Base-by-base conservation (phyloP, 2,329 filamentous ascomycete genomes). In the Aspergillus unguis region DNA sequence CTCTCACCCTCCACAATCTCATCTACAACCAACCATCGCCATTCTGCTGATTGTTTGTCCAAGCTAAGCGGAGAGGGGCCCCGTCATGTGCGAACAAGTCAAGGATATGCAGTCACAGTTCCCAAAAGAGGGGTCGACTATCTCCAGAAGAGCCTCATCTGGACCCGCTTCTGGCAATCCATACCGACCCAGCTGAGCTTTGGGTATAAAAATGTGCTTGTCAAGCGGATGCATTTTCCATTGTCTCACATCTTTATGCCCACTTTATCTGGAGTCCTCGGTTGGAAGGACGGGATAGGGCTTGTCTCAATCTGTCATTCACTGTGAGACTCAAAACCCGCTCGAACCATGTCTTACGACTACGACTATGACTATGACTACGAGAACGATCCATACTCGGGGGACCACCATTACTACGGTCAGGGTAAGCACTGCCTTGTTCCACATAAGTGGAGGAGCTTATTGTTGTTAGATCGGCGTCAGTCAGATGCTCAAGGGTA, bases 1-100 rank as follows among this genome's bases (percentile, higher is more conserved):
- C 17, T 33, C 38, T 26, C 33, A 48, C 50, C 47, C 41, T 48
- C 45, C 51, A 49, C 33, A 40, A 44, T 49, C 37, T 29, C 38
- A n/a, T 23, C 6, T 47, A 5, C 33, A 28, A 10, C 51, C 45
- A 49, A 48, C 29, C 28, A 36, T 32, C 11, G n/a, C n/a, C 45
- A 29, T 23, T 6, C 27, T 44, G 31, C 23, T 36, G 31, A 25
- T 49, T 41, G 35, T 29, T 6, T 28, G 36, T 4, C 11, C 32
- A 31, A 23, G 41, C 36, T 51, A 46, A 33, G 36, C 28, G 10
- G 43, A 10, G 27, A 38, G 6, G 28, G 11, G 11, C 37, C 23
- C 28, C 33, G 42, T 50, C 48, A 45, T 49, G 43, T 54, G 52
- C 44, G 23, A 43, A 50, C 52, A 46, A 47, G 42, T 41, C 45